Conservation (phyloP, 1,139 yeast genomes). For the Pichia sp. region DNA sequence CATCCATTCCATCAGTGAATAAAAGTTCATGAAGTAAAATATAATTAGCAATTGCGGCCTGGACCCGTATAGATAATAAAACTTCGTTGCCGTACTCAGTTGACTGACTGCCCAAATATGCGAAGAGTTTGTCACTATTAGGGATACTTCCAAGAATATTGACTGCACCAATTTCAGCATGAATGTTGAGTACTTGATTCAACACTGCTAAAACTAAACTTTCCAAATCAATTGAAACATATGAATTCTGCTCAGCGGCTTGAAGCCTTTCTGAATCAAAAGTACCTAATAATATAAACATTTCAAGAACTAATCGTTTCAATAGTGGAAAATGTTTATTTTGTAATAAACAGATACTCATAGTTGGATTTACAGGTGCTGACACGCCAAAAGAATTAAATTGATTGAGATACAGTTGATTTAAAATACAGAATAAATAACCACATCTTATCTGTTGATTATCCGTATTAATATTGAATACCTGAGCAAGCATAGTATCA, state of each 20-base stretch:
- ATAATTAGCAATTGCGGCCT: slow-evolving; percentile 36
- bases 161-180: slow-evolving; percentile 19
- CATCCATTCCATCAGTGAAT: slow-evolving; percentile 24
- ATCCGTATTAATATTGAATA: slow-evolving; percentile 18
- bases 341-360: slow-evolving; percentile 26
- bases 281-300: slow-evolving; percentile 17
- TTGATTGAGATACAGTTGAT: slow-evolving; percentile 25
- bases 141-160: slow-evolving; percentile 20
- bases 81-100: slow-evolving; percentile 25
- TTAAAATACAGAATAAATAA: slow-evolving; percentile 32
- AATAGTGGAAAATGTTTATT: slow-evolving; percentile 19
- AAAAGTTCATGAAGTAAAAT: slow-evolving; percentile 33
- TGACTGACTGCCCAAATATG: slow-evolving; percentile 17
- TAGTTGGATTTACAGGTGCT: slow-evolving; percentile 23
- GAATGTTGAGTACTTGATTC: slow-evolving; percentile 21
- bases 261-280: slow-evolving; percentile 15
- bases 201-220: slow-evolving; percentile 21
- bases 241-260: slow-evolving; percentile 15
- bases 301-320: slow-evolving; percentile 20
- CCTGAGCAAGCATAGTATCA: slow-evolving; percentile 15
- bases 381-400: slow-evolving; percentile 20
- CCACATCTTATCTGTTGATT: slow-evolving; percentile 25
- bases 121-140: slow-evolving; percentile 20
- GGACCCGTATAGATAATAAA: slow-evolving; percentile 35
- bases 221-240: slow-evolving; percentile 22